phyloP scores from a whole-genome alignment of 768 basidiomycete genomes.

The Leucosporidium creatinivorum region DNA sequence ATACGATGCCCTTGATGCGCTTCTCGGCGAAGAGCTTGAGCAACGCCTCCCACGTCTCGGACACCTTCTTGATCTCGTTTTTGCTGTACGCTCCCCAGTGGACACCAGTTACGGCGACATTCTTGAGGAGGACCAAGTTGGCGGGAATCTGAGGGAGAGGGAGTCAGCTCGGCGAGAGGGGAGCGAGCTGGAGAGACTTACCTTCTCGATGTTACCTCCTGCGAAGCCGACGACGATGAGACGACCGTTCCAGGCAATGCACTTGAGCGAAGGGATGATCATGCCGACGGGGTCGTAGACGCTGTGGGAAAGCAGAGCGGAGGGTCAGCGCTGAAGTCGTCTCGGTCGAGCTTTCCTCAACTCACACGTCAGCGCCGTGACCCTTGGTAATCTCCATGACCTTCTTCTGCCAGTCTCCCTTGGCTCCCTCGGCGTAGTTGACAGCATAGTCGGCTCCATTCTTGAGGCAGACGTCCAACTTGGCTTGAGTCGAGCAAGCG shows the following conservation, averaged over 20 bases:
- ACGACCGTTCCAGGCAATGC: constrained; percentile 89
- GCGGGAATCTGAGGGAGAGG: constrained; percentile 59
- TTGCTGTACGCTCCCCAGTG: constrained; percentile 54
- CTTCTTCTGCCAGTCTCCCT: constrained; percentile 78
- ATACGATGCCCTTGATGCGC: constrained; percentile 61
- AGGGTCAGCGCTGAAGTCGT: not conserved
- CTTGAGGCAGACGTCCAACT: constrained; percentile 67
- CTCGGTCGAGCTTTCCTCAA: too few relatives aligned
- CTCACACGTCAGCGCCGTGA: constrained; percentile 58
- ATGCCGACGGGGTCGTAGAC: constrained; percentile 79
- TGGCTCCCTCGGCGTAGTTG: constrained; percentile 58
- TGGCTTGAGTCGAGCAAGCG: constrained; percentile 55
- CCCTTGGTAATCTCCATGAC: constrained; percentile 74
- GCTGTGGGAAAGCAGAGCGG: not conserved
- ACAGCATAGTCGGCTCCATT: constrained; percentile 74
- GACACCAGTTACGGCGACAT: constrained; percentile 71
- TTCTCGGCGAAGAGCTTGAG: constrained; percentile 64
- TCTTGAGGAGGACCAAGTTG: constrained; percentile 68
- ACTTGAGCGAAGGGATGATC: constrained; percentile 73
- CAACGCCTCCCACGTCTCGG: constrained; percentile 64
- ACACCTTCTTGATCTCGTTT: constrained; percentile 59
- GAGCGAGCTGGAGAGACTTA: constrained; percentile 37
- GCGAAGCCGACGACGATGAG: constrained; percentile 83
- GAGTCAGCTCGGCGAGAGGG: not conserved
- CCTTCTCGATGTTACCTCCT: constrained; percentile 74